phyloP scores from a whole-genome alignment of 139 green algal species.

The Diplosphaera chodatii region DNA sequence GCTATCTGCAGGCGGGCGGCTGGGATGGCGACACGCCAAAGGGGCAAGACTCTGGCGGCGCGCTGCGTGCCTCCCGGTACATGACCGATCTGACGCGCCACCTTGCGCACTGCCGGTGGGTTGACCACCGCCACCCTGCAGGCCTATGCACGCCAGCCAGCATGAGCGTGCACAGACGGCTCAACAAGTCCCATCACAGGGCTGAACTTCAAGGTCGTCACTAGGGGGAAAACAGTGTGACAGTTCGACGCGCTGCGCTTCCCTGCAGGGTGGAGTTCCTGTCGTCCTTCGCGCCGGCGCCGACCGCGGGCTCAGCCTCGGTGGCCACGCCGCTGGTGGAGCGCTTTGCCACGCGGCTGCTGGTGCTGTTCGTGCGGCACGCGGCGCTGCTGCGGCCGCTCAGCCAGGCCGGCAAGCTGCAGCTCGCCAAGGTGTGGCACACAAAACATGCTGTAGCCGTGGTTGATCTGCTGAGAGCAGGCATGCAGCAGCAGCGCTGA shows the following conservation, averaged over 20 bases:
- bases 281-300: constrained; percentile 42
- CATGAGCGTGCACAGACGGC: too few relatives aligned
- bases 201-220: too few relatives aligned
- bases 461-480: too few relatives aligned
- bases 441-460: too few relatives aligned
- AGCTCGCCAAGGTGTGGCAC: constrained; percentile 45
- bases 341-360: constrained; percentile 67
- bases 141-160: too few relatives aligned
- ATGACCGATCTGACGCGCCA: constrained; percentile 51
- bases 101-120: constrained; percentile 56
- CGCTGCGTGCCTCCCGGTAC: constrained; percentile 58
- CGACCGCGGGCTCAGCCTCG: constrained; percentile 30
- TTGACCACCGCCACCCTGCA: too few relatives aligned
- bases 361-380: constrained; percentile 88
- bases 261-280: constrained; percentile 46
- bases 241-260: too few relatives aligned
- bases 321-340: constrained; percentile 54
- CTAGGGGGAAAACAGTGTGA: too few relatives aligned
- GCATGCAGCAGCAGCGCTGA: too few relatives aligned
- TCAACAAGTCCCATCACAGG: too few relatives aligned
- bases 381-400: constrained; percentile 76
- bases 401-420: constrained; percentile 52
- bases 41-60: neutral
- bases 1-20: too few relatives aligned
- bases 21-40: constrained; percentile 16